Evolutionary conservation across 768 basidiomycete genomes (phyloP), one percentile per base, ranked within the genome.

Genomic region (Macrolepiota albuminosa): DNA sequence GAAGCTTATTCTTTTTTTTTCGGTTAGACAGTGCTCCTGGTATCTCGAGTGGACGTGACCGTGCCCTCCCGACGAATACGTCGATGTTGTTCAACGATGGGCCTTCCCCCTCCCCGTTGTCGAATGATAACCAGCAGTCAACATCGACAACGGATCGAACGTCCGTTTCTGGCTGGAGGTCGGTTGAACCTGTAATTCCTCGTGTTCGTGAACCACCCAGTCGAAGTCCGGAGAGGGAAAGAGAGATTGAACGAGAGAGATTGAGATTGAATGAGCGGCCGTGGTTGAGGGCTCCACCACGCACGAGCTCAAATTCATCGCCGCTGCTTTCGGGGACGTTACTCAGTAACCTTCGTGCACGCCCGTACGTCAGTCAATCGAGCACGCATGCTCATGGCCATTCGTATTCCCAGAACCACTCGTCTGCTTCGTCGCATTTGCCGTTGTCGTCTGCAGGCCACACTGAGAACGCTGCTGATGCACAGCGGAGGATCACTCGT

Each of bases 381-480:
- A 54, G 54, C 33, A 45, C 51, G 21, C 57, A 62, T n/a, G 36
- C 43, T 7, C 31, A 31, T 21, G 29, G 47, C 10, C 55, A 62
- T 34, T n/a, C 60, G 21, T 53, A 64, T 24, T 56, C 73, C 16
- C 70, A 73, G 36, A 62, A 72, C 18, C 71, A 72, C 6, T 11
- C 31, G 8, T 68, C 72, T 9, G 71, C 75, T 0, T 16, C 57
- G 14, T 26, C 29, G 1, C 13, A 14, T 4, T 1, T 39, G n/a
- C 37, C 51, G 4, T 26, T 80, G 73, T 39, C 77, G 75, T 0
- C 74, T 78, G 47, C 36, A 13, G 24, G 34, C 0, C 73, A 78
- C 43, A 72, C 75, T 1, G 81, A 82, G 63, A 81, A 71, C 60
- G 75, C 76, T 2, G 73, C 73, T 11, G 81, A 81, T 55, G 71